Evolutionary conservation across 306 rosid genomes (phyloP), one percentile per base, ranked within the genome.

Genomic region (Castanospermum australe): DNA sequence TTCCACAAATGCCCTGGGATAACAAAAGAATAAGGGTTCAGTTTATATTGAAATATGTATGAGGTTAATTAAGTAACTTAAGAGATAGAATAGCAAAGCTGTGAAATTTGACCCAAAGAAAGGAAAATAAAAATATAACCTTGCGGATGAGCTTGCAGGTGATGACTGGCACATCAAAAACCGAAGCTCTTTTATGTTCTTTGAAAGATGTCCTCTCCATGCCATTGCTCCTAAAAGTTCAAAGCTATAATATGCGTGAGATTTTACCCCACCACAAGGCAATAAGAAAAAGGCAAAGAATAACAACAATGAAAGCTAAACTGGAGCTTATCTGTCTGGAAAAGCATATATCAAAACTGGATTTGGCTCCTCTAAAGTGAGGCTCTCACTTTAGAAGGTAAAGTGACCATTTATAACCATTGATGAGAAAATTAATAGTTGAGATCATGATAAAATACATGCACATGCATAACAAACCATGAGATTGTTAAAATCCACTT

Each of bases 81-180:
- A 50, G 32, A 35, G 14, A 60, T 38, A 33, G 33, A 15, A 44
- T 35, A 57, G 57, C 39, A 71, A 57, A 42, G 24, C 67, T 8
- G 14, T 33, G 30, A 57, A 48, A 14, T 42, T 65, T 70, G 17
- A 13, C 8, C 51, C 59, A 68, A 14, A 36, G 7, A 33, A 77
- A 13, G 76, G 17, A 8, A 21, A 62, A 81, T 42, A 83, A 51
- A 56, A 32, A 30, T n/a, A 77, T 50, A 59, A 93, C 99, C 98
- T 95, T 86, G 97, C 63, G 36, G 96, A 15, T 4, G 94, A 83
- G 88, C 99, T 95, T 50, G 97, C 90, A 45, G 98, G 96, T 38
- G 98, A 95, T 15, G 94, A 71, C 84, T 95, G 99, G 83, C 99
- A 95, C 84, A 95, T 87, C 60, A 92, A 85, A 86, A 95, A 79